These are phyloP conservation scores for Metschnikowia proteae DNA, from an alignment of 805 yeast genomes.

Conservation along the genomic window DNA sequence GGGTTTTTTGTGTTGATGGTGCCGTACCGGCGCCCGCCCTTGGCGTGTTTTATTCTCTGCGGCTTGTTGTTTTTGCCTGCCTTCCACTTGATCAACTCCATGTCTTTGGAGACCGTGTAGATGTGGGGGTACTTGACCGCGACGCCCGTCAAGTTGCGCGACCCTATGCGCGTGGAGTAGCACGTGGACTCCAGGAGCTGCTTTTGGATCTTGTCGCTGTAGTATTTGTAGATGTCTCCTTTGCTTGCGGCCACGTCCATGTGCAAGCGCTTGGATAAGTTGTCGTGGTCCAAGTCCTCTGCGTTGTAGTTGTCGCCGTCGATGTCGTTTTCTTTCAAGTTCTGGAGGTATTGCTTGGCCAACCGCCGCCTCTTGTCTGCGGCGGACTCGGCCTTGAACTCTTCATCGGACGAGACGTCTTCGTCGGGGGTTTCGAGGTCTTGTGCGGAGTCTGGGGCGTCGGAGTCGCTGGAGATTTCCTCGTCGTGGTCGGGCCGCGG, in stretches of 20 bases:
- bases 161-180: conserved; percentile 53
- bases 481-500: conserved; percentile 37
- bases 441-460: conserved; percentile 11
- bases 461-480: conserved; percentile 45
- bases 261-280: conserved; percentile 72
- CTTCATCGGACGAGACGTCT: conserved; percentile 63
- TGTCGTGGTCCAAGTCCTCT: conserved; percentile 83
- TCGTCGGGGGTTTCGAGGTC: conserved; percentile 9
- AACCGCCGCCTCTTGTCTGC: conserved; percentile 92
- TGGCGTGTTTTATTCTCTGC: conserved; percentile 55
- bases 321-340: conserved; percentile 55
- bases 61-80: conserved; percentile 48
- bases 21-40: conserved; percentile 54
- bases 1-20: conserved; percentile 43
- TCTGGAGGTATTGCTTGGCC: conserved; percentile 87
- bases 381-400: conserved; percentile 69
- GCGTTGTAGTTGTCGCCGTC: conserved; percentile 73
- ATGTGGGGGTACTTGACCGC: conserved; percentile 58
- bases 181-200: conserved; percentile 36
- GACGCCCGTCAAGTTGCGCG: conserved; percentile 52
- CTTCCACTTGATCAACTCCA: conserved; percentile 78
- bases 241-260: conserved; percentile 87
- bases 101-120: conserved; percentile 79
- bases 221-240: conserved; percentile 73
- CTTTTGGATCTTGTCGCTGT: conserved; percentile 48